Base-by-base conservation (phyloP, 441 rosid species). In the Croton setiger region DNA sequence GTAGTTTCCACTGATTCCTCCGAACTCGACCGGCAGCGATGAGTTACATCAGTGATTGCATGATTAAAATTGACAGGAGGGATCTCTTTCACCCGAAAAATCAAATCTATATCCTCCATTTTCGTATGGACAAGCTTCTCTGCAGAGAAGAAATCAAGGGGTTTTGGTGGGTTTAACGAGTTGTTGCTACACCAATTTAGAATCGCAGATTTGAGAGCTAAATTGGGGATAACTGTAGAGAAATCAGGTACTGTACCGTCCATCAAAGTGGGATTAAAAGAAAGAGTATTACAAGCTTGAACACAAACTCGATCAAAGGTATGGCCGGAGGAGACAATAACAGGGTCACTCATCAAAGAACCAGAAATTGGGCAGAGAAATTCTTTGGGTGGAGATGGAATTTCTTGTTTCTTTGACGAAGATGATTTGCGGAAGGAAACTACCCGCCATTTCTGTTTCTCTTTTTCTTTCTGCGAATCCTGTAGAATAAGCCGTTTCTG, bases 251-350 rank as follows among this genome's bases (percentile, higher is more conserved):
- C 37, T 17, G 74, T 64, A 12, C 79, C 79, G 58, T 74, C 78
- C 0, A 4, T 21, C 5, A 82, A 66, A 52, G 52, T 47, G 2
- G 94, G 96, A 0, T 64, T 65, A 64, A 85, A 88, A 4, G 78
- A 83, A 5, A 87, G 70, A 60, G 79, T 71, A 71, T 83, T 87
- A 27, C 94, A 92, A 69, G 89, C 92, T 31, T 81, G 72, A 56
- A 85, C 87, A 44, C 88, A 86, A 47, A 77, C 81, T 45, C 93
- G 78, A 44, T 94, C 99, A 64, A 87, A 94, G 33, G 93, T 83
- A 79, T 92, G 98, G 37, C 99, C 99, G 0, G 98, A 94, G 52
- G 97, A 80, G 75, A 94, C 94, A 20, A 94, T 88, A 8, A 90
- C 86, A 7, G 99, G 98, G 21, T 90, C 99, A 0, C 80, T 79